Percentiles rank a stretch among this genome's conserved stretches.
These are phyloP conservation scores for Boletus rufocinnamomeus DNA, from an alignment of 768 basidiomycete genomes.

Conservation along the genomic window DNA sequence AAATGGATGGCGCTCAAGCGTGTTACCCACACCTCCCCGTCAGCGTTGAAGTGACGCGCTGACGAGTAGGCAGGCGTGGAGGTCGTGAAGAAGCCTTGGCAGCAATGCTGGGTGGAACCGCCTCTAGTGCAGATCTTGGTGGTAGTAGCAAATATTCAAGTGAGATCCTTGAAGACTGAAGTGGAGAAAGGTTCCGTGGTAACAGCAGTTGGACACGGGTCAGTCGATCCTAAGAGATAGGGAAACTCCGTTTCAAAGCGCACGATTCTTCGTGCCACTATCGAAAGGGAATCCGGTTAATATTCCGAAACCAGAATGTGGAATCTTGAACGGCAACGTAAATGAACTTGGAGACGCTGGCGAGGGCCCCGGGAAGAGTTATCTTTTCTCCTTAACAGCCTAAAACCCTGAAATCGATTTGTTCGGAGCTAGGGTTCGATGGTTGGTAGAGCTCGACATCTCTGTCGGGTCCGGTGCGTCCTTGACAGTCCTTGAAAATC, in stretches of 20 bases:
- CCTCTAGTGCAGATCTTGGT: conserved; percentile 88
- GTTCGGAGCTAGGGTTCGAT: conserved; percentile 74
- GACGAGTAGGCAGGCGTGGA: conserved; percentile 62
- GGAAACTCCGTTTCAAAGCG: conserved; percentile 73
- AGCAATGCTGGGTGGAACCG: conserved; percentile 72
- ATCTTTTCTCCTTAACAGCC: not conserved
- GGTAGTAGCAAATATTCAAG: conserved; percentile 89
- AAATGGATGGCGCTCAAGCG: conserved; percentile 90
- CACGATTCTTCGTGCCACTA: conserved; percentile 53
- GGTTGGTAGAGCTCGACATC: conserved; percentile 70
- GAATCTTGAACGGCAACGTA: too few relatives aligned
- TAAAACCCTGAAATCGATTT: conserved; percentile 66
- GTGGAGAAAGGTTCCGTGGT: conserved; percentile 88
- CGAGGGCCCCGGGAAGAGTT: conserved; percentile 42
- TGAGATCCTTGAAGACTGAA: conserved; percentile 86
- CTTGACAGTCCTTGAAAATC: conserved; percentile 17
- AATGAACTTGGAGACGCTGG: too few relatives aligned
- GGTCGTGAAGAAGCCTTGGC: conserved; percentile 80
- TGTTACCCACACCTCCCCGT: conserved; percentile 84
- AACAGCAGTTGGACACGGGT: conserved; percentile 87
- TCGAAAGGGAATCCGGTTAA: conserved; percentile 67
- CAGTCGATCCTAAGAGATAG: conserved; percentile 83
- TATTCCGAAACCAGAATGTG: too few relatives aligned
- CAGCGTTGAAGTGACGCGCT: conserved; percentile 68
- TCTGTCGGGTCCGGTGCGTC: conserved; percentile 71